Evolutionary conservation across 2,329 filamentous ascomycete species (phyloP), one percentile per base, ranked within the genome.

Genomic region (Diplodia mutila): DNA sequence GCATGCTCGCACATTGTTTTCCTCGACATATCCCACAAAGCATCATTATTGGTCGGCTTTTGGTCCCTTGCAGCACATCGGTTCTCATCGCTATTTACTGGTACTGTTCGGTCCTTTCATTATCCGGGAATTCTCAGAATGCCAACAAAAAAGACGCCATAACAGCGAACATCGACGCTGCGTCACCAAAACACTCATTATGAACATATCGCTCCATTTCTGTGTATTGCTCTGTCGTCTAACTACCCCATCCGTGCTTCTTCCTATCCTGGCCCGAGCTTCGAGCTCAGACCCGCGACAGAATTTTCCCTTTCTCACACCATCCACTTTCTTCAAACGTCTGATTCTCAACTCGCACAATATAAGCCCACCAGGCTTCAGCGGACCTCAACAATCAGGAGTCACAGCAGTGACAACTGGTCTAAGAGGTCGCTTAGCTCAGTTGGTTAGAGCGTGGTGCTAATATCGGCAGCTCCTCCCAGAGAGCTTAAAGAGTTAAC

Each of bases 371-470:
- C 1, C 14, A 8, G 18, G 1, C 25, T 16, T 21, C 1, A 1
- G 6, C 12, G 8, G 4, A 11, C 3, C 4, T 6, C 25, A 49
- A 48, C 16, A 32, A n/a, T 16, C 39, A 61, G 39, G 9, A 14
- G 23, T 21, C 46, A 27, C 18, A 61, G 25, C 12, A 1, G 9
- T 59, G 23, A 27, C 29, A 11, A 1, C 39, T 34, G 57, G 46
- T 18, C 39, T 32, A 1, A 59, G 27, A 27, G 67, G 64, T 67
- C 67, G 64, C 53, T 67, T 69, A 67, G 67, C 69, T 69, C 63
- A 69, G 69, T 69, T 69, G 69, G 69, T 69, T 69, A 69, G 67
- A 69, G 67, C 69, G 69, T 69, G 69, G 69, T 69, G 67, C 69
- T 69, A 69, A 69, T 69, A 69, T 63, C 32, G 39, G 37, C 14